phyloP scores from a whole-genome alignment of 768 basidiomycete genomes.

The Leucocoprinus birnbaumii region DNA sequence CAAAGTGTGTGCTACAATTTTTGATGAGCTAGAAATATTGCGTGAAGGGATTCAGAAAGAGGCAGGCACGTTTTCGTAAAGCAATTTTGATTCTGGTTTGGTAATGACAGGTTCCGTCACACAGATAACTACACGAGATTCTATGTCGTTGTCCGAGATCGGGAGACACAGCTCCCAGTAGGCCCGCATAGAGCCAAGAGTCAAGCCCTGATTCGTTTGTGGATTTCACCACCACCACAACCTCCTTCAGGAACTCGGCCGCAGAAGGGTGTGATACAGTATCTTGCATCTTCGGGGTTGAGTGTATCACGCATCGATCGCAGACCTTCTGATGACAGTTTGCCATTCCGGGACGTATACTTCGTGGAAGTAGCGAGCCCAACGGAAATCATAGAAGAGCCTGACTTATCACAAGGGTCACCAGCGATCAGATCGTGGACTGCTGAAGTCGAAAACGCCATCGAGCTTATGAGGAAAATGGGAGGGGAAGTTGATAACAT shows the following conservation, averaged over 20 bases:
- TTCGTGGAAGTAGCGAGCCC: conserved; percentile 53
- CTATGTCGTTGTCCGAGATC: conserved; percentile 48
- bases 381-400: not conserved
- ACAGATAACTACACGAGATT: conserved; percentile 74
- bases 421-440: conserved; percentile 2
- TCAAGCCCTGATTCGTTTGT: conserved; percentile 32
- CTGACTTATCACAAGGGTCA: conserved; percentile 1
- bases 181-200: conserved; percentile 13
- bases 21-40: conserved; percentile 61
- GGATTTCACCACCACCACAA: conserved; percentile 14
- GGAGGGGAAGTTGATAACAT: conserved; percentile 37
- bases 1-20: conserved; percentile 54
- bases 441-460: conserved; percentile 31
- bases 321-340: conserved; percentile 45
- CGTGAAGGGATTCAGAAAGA: conserved; percentile 63
- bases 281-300: conserved; percentile 37
- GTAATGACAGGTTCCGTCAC: conserved; percentile 5
- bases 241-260: conserved; percentile 7
- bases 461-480: conserved; percentile 28
- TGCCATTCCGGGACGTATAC: conserved; percentile 58
- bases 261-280: conserved; percentile 21
- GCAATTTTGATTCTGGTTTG: not conserved
- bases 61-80: conserved; percentile 32
- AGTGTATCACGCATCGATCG: conserved; percentile 57
- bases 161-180: conserved; percentile 19